Evolutionary conservation across 2,329 filamentous ascomycete species (phyloP), one percentile per base, ranked within the genome.

Genomic region (Tolypocladium pustulatum): DNA sequence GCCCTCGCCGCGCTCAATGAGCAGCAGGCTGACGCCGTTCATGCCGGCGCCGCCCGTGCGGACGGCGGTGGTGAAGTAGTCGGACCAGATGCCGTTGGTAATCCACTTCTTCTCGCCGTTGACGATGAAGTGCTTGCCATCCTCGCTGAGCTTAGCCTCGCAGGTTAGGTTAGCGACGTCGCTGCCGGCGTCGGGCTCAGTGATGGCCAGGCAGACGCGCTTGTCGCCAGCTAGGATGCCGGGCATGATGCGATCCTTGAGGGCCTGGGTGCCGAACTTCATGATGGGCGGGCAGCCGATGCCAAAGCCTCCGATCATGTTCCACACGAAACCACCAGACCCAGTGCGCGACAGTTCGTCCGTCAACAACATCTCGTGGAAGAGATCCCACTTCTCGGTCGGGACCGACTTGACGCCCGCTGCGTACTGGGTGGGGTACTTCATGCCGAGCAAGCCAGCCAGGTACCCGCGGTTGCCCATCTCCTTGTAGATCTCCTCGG

Each of bases 41-140:
- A 97, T 97, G 65, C 94, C 94, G 30, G 84, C 79, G 38, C 86
- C 88, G 63, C 89, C 91, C 15, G 94, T 99, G 61, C 94, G 88
- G 43, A 99, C 94, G 32, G 93, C 94, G 17, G 90, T 95, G 58
- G 94, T 97, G 80, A 97, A 97, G 79, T 97, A 99, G 74, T 99
- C 94, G 62, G 81, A 84, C 91, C 91, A 97, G 69, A 97, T 85
- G 69, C 94, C 94, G 76, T 99, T 99, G 68, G 93, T 97, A 75
- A 97, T 97, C 93, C 94, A 97, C 79, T 99, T 99, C 88, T 99
- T 97, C 84, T 97, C 93, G 58, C 94, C 94, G 70, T 97, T 99
- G 76, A 99, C 94, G 66, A 97, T 97, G 76, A 95, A 99, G 78
- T 97, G 91, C 81, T 97, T 97, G 69, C 94, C 94, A 68, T 99